A percentile compares a stretch with the other conserved stretches of the same genome.
phyloP scores from a whole-genome alignment of 2,329 filamentous ascomycete species.

The Diplocarpon mali region DNA sequence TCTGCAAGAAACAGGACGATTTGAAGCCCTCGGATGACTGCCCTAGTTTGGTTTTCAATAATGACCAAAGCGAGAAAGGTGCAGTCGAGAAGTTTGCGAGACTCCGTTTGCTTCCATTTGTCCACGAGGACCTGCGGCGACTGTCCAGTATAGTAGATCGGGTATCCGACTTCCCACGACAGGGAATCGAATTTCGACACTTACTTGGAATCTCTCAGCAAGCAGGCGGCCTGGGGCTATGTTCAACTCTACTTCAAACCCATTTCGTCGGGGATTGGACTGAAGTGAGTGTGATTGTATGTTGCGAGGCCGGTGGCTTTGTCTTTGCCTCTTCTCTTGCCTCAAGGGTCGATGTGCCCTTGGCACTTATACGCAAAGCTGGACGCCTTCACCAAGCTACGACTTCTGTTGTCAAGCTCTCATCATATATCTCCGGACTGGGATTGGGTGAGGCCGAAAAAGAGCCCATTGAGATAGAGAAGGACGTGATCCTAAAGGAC shows the following conservation, averaged over 20 bases:
- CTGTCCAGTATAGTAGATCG: slow-evolving; percentile 39
- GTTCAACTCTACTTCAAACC: slow-evolving; percentile 36
- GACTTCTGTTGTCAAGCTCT: slow-evolving; percentile 34
- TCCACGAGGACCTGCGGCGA: slow-evolving; percentile 35
- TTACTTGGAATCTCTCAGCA: slow-evolving; percentile 44
- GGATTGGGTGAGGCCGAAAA: slow-evolving; percentile 11
- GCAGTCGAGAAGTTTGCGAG: slow-evolving; percentile 33
- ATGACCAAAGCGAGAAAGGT: slow-evolving; percentile 30
- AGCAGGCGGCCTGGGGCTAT: slow-evolving; percentile 38
- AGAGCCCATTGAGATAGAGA: slow-evolving; percentile 39
- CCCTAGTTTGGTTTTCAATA: slow-evolving; percentile 40
- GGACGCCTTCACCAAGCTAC: slow-evolving; percentile 49
- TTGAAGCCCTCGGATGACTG: slow-evolving; percentile 22
- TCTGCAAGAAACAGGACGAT: not conserved
- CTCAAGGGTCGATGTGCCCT: slow-evolving; percentile 29
- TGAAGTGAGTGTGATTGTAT: slow-evolving; percentile 34
- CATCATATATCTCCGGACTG: slow-evolving; percentile 44
- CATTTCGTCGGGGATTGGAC: slow-evolving; percentile 38
- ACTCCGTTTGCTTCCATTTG: slow-evolving; percentile 30
- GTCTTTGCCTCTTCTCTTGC: slow-evolving; percentile 43
- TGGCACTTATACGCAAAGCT: slow-evolving; percentile 42
- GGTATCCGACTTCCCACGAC: slow-evolving; percentile 39
- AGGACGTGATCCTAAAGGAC: slow-evolving; percentile 29
- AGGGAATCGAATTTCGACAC: slow-evolving; percentile 44
- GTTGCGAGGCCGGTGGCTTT: slow-evolving; percentile 47